These are phyloP conservation scores for Fusarium praegraminearum DNA, from an alignment of 2,329 filamentous ascomycete species.

Conservation along the genomic window DNA sequence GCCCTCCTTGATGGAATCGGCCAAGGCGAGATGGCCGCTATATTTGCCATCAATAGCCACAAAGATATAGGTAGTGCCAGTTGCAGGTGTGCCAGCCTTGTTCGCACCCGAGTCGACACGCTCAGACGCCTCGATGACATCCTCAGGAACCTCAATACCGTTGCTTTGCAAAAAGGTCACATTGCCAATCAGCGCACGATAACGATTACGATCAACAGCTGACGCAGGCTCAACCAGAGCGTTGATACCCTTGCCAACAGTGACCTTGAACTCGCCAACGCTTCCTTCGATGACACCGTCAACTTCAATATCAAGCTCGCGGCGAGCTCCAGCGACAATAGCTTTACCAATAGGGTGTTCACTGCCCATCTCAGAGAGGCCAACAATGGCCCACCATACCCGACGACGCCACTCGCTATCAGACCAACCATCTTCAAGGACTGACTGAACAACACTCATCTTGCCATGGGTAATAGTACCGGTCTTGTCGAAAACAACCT, in stretches of 20 bases:
- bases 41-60: slow-evolving; percentile 87
- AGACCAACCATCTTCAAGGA: slow-evolving; percentile 76
- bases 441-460: slow-evolving; percentile 87
- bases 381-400: slow-evolving; percentile 96
- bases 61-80: slow-evolving; percentile 91
- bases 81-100: slow-evolving; percentile 54
- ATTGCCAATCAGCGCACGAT: slow-evolving; percentile 87
- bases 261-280: slow-evolving; percentile 84
- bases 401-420: slow-evolving; percentile 74
- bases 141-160: slow-evolving; percentile 72
- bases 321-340: slow-evolving; percentile 79
- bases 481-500: slow-evolving; percentile 95
- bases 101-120: slow-evolving; percentile 63
- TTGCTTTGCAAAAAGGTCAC: slow-evolving; percentile 79
- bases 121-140: slow-evolving; percentile 73
- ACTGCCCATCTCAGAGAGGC: slow-evolving; percentile 93
- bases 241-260: slow-evolving; percentile 86
- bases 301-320: slow-evolving; percentile 76
- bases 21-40: slow-evolving; percentile 83
- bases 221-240: slow-evolving; percentile 83
- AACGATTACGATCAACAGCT: slow-evolving; percentile 74
- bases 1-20: slow-evolving; percentile 91
- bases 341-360: slow-evolving; percentile 97
- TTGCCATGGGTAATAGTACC: slow-evolving; percentile 94
- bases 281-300: slow-evolving; percentile 85